Base-by-base conservation (phyloP, 2,329 filamentous ascomycete genomes). In the Nakataea oryzae region DNA sequence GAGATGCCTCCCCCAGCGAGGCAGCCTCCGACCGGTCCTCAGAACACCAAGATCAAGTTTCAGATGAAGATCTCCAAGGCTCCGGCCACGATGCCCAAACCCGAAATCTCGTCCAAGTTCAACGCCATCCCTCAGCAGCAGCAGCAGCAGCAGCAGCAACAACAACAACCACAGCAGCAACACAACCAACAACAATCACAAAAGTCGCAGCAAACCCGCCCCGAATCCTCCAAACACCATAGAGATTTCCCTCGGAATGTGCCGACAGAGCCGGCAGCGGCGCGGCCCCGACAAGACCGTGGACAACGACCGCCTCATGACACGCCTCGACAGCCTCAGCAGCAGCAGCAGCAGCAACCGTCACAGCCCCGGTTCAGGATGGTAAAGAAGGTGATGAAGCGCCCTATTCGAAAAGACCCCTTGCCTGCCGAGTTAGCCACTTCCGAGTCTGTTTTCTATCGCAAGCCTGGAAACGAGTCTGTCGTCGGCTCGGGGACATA, bases 381-480 rank as follows among this genome's bases (percentile, higher is more conserved):
- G 70, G 82, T 88, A 47, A 88, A 84, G 70, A 88, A 84, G 74
- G 85, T 85, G 3, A 81, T 89, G 73, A 90, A 82, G 71, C 85
- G 88, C 32, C 76, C 85, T 14, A 95, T 92, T 70, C 79, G 86
- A 58, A 86, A 87, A 61, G 91, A 91, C 2, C 83, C 79, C 6
- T 76, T 97, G 1, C 77, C 87, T 0, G 77, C 86, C 28, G 90
- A 96, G 34, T 84, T 93, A 68, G 85, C 86, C 13, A 78, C 81
- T 7, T 96, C 93, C 0, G 89, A 93, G 57, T 97, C 93, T 0
- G 92, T 97, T 3, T 97, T 96, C 74, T 96, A 89, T 76, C 84
- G 93, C 66, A 97, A 97, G 72, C 93, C 93, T 1, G 93, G 93
- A n/a, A 96, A 97, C 68, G 93, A 96, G 72, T 97, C 93, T 0